Conservation (phyloP, 2,329 filamentous ascomycete species). For the Xylaria sp. region DNA sequence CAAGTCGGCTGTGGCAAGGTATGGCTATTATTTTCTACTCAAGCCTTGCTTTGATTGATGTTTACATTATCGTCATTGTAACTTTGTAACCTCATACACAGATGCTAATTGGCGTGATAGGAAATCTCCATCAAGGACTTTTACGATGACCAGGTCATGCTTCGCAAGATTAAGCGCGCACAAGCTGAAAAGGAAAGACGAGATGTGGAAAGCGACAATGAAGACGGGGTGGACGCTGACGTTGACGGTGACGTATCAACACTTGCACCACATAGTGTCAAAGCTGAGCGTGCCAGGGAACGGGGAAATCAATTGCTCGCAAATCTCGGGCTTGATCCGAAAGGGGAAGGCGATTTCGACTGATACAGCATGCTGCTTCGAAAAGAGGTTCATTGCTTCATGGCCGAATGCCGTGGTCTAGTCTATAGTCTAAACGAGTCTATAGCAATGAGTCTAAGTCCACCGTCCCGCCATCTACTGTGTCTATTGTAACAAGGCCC, state of each 20-base stretch:
- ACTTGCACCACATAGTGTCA: constrained; percentile 27
- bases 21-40: constrained; percentile 26
- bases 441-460: constrained; percentile 10
- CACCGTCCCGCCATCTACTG: not conserved
- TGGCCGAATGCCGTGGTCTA: not conserved
- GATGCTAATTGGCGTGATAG: constrained; percentile 42
- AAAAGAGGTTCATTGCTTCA: not conserved
- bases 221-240: constrained; percentile 42
- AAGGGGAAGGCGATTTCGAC: not conserved
- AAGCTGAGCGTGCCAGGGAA: constrained; percentile 30
- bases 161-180: constrained; percentile 63
- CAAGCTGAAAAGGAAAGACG: constrained; percentile 47
- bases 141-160: constrained; percentile 59
- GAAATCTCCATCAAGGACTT: constrained; percentile 59
- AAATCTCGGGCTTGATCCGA: constrained; percentile 12
- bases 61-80: not conserved
- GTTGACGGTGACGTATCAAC: constrained; percentile 35
- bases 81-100: not conserved
- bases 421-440: constrained; percentile 21
- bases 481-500: constrained; percentile 3
- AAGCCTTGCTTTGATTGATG: not conserved
- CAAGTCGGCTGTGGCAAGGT: constrained; percentile 68
- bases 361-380: not conserved
- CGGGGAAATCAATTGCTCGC: constrained; percentile 27
- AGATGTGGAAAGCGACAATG: constrained; percentile 51